Conservation (phyloP, 2,329 filamentous ascomycete genomes). For the Dactylonectria estremocensis region DNA sequence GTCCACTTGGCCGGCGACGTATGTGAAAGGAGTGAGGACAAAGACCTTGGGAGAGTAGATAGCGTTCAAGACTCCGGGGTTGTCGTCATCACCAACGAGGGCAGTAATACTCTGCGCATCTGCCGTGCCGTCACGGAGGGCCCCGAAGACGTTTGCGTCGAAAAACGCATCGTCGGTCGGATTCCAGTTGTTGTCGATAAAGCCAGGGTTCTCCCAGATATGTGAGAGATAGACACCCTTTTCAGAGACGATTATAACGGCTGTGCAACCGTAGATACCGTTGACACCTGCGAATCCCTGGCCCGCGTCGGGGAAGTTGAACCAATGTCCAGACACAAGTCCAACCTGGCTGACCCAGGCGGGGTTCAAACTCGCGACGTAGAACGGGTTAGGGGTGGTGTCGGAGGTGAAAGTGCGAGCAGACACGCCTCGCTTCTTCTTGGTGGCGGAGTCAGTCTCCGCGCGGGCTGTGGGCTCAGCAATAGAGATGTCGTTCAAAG, state of each 20-base stretch:
- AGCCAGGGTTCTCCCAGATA: conserved; percentile 43
- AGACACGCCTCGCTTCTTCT: conserved; percentile 21
- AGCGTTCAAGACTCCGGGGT: conserved; percentile 26
- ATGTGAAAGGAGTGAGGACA: conserved; percentile 35
- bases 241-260: conserved; percentile 39
- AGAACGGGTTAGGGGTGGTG: conserved; percentile 29
- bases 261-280: conserved; percentile 41
- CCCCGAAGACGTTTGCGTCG: conserved; percentile 19
- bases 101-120: conserved; percentile 21
- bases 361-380: conserved; percentile 20
- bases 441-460: neutral
- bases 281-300: conserved; percentile 37
- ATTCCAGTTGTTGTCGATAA: conserved; percentile 19
- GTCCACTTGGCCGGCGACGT: neutral
- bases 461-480: conserved; percentile 19
- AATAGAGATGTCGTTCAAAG: conserved; percentile 19
- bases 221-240: conserved; percentile 40
- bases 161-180: conserved; percentile 25
- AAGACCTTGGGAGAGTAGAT: conserved; percentile 35
- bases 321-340: conserved; percentile 30
- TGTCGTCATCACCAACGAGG: conserved; percentile 25
- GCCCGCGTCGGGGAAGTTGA: conserved; percentile 9
- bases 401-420: conserved; percentile 26
- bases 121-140: conserved; percentile 28
- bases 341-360: conserved; percentile 37